Percentiles rank a stretch among this genome's conserved stretches.
These are phyloP conservation scores for Alternaria gansuensis DNA, from an alignment of 2,329 filamentous ascomycete species.

Conservation along the genomic window DNA sequence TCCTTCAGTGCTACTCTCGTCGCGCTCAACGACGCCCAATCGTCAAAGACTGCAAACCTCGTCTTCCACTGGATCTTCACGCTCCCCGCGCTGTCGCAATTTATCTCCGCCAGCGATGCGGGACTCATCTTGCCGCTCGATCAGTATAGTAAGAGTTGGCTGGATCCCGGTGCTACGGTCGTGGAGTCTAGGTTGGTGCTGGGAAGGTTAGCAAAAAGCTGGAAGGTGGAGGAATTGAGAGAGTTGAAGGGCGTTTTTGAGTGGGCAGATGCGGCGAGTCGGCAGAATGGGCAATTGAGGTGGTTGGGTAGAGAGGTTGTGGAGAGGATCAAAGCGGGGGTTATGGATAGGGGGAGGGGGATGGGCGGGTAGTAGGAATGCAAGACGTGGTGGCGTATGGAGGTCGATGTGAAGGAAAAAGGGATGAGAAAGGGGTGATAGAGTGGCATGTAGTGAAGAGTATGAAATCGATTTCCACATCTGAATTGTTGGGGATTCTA, in stretches of 20 bases:
- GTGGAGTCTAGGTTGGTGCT: conserved; percentile 79
- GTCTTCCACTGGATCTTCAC: conserved; percentile 79
- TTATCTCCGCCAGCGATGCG: conserved; percentile 66
- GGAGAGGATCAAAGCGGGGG: conserved; percentile 62
- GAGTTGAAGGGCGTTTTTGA: conserved; percentile 71
- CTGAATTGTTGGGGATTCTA: background rate
- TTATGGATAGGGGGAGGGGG: conserved; percentile 54
- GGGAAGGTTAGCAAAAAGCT: conserved; percentile 57
- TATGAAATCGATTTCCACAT: background rate
- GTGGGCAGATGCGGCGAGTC: conserved; percentile 65
- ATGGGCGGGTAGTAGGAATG: conserved; percentile 20
- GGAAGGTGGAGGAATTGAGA: conserved; percentile 59
- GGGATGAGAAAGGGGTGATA: no score
- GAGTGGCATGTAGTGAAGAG: background rate
- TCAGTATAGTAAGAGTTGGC: conserved; percentile 57
- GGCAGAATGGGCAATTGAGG: conserved; percentile 52
- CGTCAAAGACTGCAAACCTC: conserved; percentile 46
- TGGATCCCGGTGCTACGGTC: conserved; percentile 65
- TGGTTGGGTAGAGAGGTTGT: conserved; percentile 68
- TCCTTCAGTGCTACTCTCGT: conserved; percentile 78
- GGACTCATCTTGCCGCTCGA: conserved; percentile 55
- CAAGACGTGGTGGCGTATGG: no score
- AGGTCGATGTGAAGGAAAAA: background rate
- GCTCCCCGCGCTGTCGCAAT: conserved; percentile 62
- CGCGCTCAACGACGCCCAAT: conserved; percentile 71